Evolutionary conservation across 257 asterid species (phyloP).

Genomic region (Solanum tacnaense): DNA sequence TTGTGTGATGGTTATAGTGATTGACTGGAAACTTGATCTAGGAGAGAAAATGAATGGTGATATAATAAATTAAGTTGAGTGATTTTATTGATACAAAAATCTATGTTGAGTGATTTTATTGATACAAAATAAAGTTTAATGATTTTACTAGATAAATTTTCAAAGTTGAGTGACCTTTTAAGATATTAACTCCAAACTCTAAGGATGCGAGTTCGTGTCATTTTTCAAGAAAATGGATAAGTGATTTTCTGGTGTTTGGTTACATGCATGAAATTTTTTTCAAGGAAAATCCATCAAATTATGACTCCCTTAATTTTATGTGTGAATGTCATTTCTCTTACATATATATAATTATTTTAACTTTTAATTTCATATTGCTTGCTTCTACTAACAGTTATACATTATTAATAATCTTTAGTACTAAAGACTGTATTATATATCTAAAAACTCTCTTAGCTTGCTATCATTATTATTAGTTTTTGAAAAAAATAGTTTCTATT

Average conservation of each 20-base stretch:
- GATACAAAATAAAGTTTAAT: no score
- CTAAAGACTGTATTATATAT: no score
- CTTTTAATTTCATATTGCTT: not conserved
- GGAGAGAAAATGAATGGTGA: no score
- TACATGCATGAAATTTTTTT: not conserved
- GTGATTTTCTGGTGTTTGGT: not conserved
- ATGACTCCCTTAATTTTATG: not conserved
- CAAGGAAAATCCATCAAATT: not conserved
- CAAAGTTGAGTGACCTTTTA: no score
- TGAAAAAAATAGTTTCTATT: not conserved
- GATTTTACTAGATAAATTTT: no score
- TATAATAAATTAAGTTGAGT: no score
- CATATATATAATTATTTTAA: not conserved
- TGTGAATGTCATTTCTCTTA: not conserved
- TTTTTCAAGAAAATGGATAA: not conserved
- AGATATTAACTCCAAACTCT: not conserved
- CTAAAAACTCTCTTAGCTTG: not conserved
- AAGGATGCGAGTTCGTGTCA: not conserved
- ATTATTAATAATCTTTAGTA: not conserved
- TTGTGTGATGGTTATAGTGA: no score
- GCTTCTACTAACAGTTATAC: not conserved
- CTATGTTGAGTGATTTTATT: no score
- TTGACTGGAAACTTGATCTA: no score
- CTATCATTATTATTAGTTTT: not conserved
- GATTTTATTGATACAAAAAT: no score